Evolutionary conservation across 768 basidiomycete genomes (phyloP), one percentile per base, ranked within the genome.

Genomic region (Megacollybia marginata): DNA sequence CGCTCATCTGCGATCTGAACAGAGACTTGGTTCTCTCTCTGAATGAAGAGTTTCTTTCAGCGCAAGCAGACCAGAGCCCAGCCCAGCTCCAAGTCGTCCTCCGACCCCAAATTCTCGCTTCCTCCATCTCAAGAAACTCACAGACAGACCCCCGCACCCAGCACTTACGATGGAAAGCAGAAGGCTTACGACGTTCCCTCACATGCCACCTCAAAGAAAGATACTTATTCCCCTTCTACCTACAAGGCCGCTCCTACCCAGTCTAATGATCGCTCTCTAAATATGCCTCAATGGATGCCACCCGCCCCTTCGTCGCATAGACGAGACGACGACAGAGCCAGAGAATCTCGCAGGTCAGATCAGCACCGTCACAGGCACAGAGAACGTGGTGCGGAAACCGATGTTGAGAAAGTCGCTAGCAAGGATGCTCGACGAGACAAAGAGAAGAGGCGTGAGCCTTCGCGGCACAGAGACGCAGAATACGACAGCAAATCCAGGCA

Each of bases 41-140:
- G 73, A 62, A 76, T 76, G 74, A 76, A 72, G 69, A 67, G 66
- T 69, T 71, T 75, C 65, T 72, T 74, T 59, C 71, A 70, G 62
- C 71, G 74, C 56, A 66, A 65, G 56, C 64, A 67, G 62, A 73
- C 74, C 56, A 67, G 65, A 52, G 70, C 67, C 65, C 60, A 63
- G 54, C 66, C 63, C 51, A 74, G 69, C 63, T 58, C 70, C 59
- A 54, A 58, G 51, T 52, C 54, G 57, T 53, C 48, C 62, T 51
- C 64, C 60, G 55, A 57, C 18, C 54, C 43, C 53, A 54, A 46
- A 33, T 33, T 51, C 45, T 54, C 48, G 44, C 42, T 45, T 40
- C 43, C 53, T 47, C 32, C 19, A 8, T 40, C 38, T 4, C 38
- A 18, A 40, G 23, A 28, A 28, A 28, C 23, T 28, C 23, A 28